phyloP scores from a whole-genome alignment of 106 monocot species.

The Acanthochlamys bracteata region DNA sequence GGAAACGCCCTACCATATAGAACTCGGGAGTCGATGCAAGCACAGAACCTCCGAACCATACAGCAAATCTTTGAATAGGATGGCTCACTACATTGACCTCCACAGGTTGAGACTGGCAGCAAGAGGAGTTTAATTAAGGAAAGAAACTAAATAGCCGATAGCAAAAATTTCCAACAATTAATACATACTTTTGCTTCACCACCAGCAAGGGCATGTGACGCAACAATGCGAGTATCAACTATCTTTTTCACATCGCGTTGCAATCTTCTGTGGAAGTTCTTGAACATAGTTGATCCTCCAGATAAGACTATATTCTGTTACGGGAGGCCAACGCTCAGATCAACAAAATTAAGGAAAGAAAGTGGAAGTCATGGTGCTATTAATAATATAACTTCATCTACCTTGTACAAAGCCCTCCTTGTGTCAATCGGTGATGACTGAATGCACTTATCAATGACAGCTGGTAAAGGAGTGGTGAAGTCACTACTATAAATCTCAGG shows the following conservation, averaged over 20 bases:
- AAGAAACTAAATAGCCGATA: background rate
- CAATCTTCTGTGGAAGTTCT: conserved; percentile 88
- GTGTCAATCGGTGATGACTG: conserved; percentile 94
- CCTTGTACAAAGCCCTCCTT: conserved; percentile 88
- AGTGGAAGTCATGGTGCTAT: background rate
- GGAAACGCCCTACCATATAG: conserved; percentile 47
- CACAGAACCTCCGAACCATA: conserved; percentile 98
- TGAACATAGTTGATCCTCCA: conserved; percentile 95
- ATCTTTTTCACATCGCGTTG: conserved; percentile 90
- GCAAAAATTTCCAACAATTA: background rate
- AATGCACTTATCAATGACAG: conserved; percentile 80
- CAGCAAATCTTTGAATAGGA: conserved; percentile 90
- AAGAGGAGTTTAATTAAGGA: conserved; percentile 7
- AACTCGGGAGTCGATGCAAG: conserved; percentile 93
- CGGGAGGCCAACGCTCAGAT: conserved; percentile 2
- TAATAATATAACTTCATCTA: conserved; percentile 8
- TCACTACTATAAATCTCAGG: conserved; percentile 80
- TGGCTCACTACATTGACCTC: conserved; percentile 87
- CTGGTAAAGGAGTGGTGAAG: conserved; percentile 65
- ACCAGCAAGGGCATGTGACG: conserved; percentile 49
- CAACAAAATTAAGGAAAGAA: background rate
- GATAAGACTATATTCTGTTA: conserved; percentile 82
- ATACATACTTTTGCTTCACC: conserved; percentile 61
- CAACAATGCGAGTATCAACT: conserved; percentile 60
- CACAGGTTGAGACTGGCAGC: conserved; percentile 63